Evolutionary conservation across 2,329 filamentous ascomycete genomes (phyloP).

Genomic region (Nigrospora osmanthi): DNA sequence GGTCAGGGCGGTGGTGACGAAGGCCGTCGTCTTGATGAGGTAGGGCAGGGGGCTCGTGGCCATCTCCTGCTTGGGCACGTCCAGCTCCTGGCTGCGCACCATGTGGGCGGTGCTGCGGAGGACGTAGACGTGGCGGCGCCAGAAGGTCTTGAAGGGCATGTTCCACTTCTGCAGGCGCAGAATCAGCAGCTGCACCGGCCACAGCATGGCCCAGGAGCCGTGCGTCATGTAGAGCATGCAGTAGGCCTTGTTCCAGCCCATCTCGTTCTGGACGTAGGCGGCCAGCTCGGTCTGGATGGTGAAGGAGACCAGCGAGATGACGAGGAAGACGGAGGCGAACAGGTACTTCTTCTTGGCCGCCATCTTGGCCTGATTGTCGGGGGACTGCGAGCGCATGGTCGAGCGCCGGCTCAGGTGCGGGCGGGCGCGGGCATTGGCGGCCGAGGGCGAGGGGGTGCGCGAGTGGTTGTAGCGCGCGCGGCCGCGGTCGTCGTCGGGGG

Average conservation of each 20-base stretch:
- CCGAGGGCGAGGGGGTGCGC: slow-evolving; percentile 15
- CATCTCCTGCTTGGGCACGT: slow-evolving; percentile 42
- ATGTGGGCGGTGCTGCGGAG: slow-evolving; percentile 59
- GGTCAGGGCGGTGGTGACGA: slow-evolving; percentile 80
- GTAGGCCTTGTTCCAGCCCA: slow-evolving; percentile 97
- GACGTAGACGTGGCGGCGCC: slow-evolving; percentile 54
- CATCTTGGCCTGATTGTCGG: slow-evolving; percentile 53
- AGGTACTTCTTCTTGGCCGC: slow-evolving; percentile 78
- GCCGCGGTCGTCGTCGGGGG: slow-evolving; percentile 21
- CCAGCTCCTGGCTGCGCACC: slow-evolving; percentile 73
- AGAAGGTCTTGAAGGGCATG: slow-evolving; percentile 77
- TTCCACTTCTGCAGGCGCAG: slow-evolving; percentile 73
- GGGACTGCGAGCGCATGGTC: slow-evolving; percentile 71
- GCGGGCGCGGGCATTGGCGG: slow-evolving; percentile 20
- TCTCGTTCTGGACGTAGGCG: slow-evolving; percentile 84
- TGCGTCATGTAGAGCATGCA: slow-evolving; percentile 99
- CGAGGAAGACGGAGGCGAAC: slow-evolving; percentile 76
- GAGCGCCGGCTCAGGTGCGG: slow-evolving; percentile 46
- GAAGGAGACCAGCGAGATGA: slow-evolving; percentile 78
- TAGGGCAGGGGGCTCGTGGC: slow-evolving; percentile 49
- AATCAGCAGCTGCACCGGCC: slow-evolving; percentile 75
- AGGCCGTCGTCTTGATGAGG: slow-evolving; percentile 69
- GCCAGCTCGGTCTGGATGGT: slow-evolving; percentile 93
- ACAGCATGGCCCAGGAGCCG: slow-evolving; percentile 85
- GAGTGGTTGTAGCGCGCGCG: slow-evolving; percentile 16